Base-by-base conservation (phyloP, 805 yeast genomes). In the Clavispora vitiphila region DNA sequence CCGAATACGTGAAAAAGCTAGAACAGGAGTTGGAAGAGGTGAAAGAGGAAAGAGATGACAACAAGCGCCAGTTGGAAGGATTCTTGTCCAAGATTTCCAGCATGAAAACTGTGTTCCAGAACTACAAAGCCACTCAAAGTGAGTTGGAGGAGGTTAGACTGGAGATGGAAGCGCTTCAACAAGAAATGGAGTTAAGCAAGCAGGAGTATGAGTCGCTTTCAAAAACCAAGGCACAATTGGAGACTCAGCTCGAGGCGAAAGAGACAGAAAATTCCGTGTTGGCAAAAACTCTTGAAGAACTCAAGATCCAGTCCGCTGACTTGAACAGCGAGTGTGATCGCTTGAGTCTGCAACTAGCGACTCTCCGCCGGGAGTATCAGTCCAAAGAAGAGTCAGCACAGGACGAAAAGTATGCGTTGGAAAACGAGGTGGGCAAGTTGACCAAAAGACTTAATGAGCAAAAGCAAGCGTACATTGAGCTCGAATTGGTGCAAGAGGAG, bases 31-130 rank as follows among this genome's bases (percentile, higher is more conserved):
- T 56, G n/a, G 42, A 29, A 8, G 40, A 44, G 8, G 43, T 51
- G 2, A 53, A 50, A 39, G 35, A 31, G 26, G 87, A 82, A 52
- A 71, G 83, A 42, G 82, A 76, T 37, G 72, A 74, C 23, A 69
- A 76, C 22, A 78, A 81, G 50, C 66, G 71, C 1, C 79, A 80
- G 47, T 83, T 84, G 54, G 82, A 83, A 46, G 68, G 75, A 4
- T 61, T 86, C 24, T 60, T 86, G 44, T 77, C 77, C 47, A 73
- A 83, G 56, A 58, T 86, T 14, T 76, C 87, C 1, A 76, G 86
- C 2, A 84, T 85, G 91, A 85, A 83, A 50, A 66, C 81, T 1
- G 74, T 85, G 2, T 85, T 85, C 59, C 63, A 61, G 39, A 84
- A 85, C 49, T 83, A 84, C 86, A 82, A 84, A 55, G 83, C 77